Percentiles rank a stretch among this genome's conserved stretches.
Conservation (phyloP, 257 asterid species). For the Forsythia suspensa region DNA sequence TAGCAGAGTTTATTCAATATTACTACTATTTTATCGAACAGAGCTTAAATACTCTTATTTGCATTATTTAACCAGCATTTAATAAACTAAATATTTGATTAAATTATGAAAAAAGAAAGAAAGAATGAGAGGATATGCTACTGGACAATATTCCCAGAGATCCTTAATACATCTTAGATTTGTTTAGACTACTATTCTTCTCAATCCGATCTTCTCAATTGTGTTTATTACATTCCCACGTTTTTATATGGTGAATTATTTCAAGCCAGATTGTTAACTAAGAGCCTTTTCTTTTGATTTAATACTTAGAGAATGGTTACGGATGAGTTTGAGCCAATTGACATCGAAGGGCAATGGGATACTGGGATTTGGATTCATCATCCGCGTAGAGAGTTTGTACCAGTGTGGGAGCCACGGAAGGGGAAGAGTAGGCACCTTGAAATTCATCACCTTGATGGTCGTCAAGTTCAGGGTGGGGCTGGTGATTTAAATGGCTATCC, state of each 20-base stretch:
- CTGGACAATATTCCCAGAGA: too few species aligned
- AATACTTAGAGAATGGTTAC: slow-evolving; percentile 18
- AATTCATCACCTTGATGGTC: slow-evolving; percentile 23
- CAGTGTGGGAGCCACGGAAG: slow-evolving; percentile 84
- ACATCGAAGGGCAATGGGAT: slow-evolving; percentile 59
- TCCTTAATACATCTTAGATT: too few species aligned
- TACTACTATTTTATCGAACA: not conserved
- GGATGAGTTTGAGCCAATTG: slow-evolving; percentile 75
- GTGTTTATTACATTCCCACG: not conserved
- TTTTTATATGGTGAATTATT: not conserved
- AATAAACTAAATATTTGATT: too few species aligned
- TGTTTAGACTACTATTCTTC: too few species aligned
- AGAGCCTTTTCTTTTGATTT: not conserved
- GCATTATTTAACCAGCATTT: too few species aligned
- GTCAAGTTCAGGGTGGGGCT: slow-evolving; percentile 34
- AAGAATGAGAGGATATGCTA: too few species aligned
- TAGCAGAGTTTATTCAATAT: not conserved
- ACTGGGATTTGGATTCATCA: slow-evolving; percentile 93
- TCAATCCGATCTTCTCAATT: not conserved
- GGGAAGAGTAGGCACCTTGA: slow-evolving; percentile 49
- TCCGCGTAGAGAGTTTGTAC: slow-evolving; percentile 85
- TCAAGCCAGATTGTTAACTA: not conserved
- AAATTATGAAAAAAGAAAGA: too few species aligned
- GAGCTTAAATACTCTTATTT: not conserved
- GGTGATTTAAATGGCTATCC: slow-evolving; percentile 35